Evolutionary conservation across 108 stramenopile species (phyloP), one percentile per base, ranked within the genome.

Genomic region (Cyclotella kingstonii): DNA sequence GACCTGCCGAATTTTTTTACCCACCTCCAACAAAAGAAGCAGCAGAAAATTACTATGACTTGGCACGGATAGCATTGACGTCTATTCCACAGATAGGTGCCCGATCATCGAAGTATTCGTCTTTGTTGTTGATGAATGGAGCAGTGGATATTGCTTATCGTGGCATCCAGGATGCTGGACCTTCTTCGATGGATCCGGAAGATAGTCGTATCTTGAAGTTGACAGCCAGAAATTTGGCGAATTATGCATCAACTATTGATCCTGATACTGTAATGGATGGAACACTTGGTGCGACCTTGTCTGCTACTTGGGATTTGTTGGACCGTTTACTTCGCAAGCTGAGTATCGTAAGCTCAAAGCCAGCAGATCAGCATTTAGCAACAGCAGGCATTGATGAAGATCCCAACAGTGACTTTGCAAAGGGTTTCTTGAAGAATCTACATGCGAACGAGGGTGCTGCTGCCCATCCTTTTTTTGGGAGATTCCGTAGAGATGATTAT

Each of bases 401-500:
- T 18, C 35, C 77, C 63, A 82, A 42, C 22, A 82, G 83, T 42
- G 69, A 81, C 39, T 88, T 89, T 67, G 74, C 85, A 4, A 90
- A 83, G 66, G 91, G 91, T 7, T 63, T 55, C 25, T 70, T 93
- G 25, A 70, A 75, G 44, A 81, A 85, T 35, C 42, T 93, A 47
- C 60, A 64, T 23, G 72, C 85, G 11, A 84, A 77, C 36, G 76
- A 90, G 27, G 95, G 95, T 27, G 84, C 84, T 18, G 84, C 90
- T 5, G 85, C 85, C 44, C 88, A 82, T 63, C 94, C 95, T 4
- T 81, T 95, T 35, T 97, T 95, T 66, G 98, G 96, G 10, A 62
- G 98, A 35, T 75, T 97, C 14, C 77, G 98, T 33, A 81, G 95
- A 21, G 98, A 98, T 66, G 75, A 92, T 60, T 90, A 90, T 54